These are phyloP conservation scores for Apostasia ramifera DNA, from an alignment of 106 monocot genomes.

Conservation along the genomic window DNA sequence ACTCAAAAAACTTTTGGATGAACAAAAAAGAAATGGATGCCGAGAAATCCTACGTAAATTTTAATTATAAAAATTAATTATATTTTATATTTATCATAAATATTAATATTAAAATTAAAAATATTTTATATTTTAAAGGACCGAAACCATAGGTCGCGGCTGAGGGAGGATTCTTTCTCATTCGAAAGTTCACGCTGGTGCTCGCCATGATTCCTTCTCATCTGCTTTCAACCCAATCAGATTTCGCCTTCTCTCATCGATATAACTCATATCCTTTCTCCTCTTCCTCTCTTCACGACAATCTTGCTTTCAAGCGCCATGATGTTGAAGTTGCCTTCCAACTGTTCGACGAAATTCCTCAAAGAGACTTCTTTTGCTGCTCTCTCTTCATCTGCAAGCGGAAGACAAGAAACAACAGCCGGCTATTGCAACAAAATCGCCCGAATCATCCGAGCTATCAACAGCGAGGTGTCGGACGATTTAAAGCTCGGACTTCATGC, in stretches of 20 bases:
- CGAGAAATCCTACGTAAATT: too few relatives aligned
- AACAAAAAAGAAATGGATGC: too few relatives aligned
- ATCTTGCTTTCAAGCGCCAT: not conserved
- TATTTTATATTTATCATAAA: too few relatives aligned
- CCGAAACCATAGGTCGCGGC: too few relatives aligned
- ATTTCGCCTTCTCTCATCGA: not conserved
- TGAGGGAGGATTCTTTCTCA: too few relatives aligned
- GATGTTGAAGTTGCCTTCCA: slow-evolving; percentile 6
- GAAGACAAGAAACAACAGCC: not conserved
- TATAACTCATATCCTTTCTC: not conserved
- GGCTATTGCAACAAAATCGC: slow-evolving; percentile 7
- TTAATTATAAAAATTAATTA: too few relatives aligned
- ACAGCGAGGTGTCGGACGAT: slow-evolving; percentile 1
- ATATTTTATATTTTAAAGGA: too few relatives aligned
- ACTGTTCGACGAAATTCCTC: slow-evolving; percentile 25
- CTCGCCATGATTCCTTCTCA: not conserved
- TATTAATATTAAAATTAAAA: too few relatives aligned
- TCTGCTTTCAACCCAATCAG: not conserved
- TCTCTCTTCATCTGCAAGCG: not conserved
- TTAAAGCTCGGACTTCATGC: slow-evolving; percentile 17
- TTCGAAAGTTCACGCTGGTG: not conserved
- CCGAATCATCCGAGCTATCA: slow-evolving; percentile 17
- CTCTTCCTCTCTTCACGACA: not conserved
- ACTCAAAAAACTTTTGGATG: too few relatives aligned
- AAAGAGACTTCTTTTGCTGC: slow-evolving; percentile 5